Evolutionary conservation across 1,284 basidiomycete genomes (phyloP).

Genomic region (Ceratobasidium sp.): DNA sequence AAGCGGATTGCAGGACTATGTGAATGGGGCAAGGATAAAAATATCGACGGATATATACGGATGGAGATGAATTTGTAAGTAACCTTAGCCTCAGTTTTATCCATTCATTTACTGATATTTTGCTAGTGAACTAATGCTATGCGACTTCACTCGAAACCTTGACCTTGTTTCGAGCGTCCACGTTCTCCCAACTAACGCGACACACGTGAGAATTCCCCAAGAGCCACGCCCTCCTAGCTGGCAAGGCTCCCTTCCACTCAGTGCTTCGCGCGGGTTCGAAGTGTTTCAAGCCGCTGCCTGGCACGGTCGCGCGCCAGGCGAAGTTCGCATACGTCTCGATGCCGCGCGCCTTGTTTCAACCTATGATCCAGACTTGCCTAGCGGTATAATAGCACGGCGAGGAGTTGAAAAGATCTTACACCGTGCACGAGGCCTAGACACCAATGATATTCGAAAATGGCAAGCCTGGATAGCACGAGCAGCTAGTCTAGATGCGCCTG

Average conservation of each 20-base stretch:
- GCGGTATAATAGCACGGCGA: constrained; percentile 52
- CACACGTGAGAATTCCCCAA: background rate
- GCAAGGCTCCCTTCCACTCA: constrained; percentile 32
- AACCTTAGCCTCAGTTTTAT: background rate
- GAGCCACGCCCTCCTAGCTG: constrained; percentile 30
- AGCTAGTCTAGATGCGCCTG: constrained; percentile 47
- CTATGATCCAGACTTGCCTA: constrained; percentile 57
- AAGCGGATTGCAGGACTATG: constrained; percentile 54
- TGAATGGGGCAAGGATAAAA: constrained; percentile 53
- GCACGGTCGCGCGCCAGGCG: constrained; percentile 52
- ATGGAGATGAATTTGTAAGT: constrained; percentile 64
- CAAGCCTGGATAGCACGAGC: constrained; percentile 44
- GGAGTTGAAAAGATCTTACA: constrained; percentile 54
- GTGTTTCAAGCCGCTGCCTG: constrained; percentile 56
- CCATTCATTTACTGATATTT: background rate
- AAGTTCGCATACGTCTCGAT: constrained; percentile 58
- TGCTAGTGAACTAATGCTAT: constrained; percentile 64
- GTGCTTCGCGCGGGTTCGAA: constrained; percentile 46
- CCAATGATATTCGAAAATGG: background rate
- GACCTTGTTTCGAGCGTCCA: constrained; percentile 53
- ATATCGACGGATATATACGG: constrained; percentile 58
- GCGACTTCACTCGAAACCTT: constrained; percentile 59
- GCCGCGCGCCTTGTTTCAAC: constrained; percentile 57
- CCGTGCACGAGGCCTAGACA: constrained; percentile 45
- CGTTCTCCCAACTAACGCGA: constrained; percentile 7